Evolutionary conservation across 495 filamentous ascomycete genomes (phyloP).

Genomic region (Annulohypoxylon nitens): DNA sequence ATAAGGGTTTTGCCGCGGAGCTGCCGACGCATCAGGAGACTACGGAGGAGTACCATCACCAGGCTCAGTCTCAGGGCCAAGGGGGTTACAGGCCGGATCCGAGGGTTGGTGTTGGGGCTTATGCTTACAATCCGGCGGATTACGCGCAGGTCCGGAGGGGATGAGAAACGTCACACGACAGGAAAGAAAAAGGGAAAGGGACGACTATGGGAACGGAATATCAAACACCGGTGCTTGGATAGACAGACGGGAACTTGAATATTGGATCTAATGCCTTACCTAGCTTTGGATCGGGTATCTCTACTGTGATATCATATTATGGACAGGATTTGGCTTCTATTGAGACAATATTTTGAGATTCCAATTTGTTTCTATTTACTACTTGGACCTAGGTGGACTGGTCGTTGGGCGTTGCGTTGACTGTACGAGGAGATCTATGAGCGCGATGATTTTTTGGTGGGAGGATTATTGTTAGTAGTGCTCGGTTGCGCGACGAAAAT

Average conservation of each 20-base stretch:
- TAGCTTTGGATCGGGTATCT: slow-evolving; percentile 11
- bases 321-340: slow-evolving; percentile 7
- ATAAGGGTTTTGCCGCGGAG: slow-evolving; percentile 53
- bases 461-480: background rate
- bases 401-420: slow-evolving; percentile 39
- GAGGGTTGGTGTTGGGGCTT: slow-evolving; percentile 41
- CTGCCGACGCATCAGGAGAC: slow-evolving; percentile 57
- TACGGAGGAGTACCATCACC: slow-evolving; percentile 55
- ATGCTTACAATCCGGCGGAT: slow-evolving; percentile 61
- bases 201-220: background rate
- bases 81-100: slow-evolving; percentile 37
- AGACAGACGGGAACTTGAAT: slow-evolving; percentile 10
- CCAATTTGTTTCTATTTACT: slow-evolving; percentile 6
- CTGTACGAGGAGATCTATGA: slow-evolving; percentile 23
- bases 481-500: slow-evolving; percentile 1
- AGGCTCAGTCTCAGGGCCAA: background rate
- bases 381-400: background rate
- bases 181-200: background rate
- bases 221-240: background rate
- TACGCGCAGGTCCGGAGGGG: slow-evolving; percentile 51
- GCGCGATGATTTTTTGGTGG: slow-evolving; percentile 5
- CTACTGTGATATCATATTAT: slow-evolving; percentile 11
- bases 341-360: slow-evolving; percentile 7
- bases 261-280: slow-evolving; percentile 3
- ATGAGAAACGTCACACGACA: background rate